Evolutionary conservation across 768 basidiomycete species (phyloP), one percentile per base, ranked within the genome.

Genomic region (Mycena leptocephala): DNA sequence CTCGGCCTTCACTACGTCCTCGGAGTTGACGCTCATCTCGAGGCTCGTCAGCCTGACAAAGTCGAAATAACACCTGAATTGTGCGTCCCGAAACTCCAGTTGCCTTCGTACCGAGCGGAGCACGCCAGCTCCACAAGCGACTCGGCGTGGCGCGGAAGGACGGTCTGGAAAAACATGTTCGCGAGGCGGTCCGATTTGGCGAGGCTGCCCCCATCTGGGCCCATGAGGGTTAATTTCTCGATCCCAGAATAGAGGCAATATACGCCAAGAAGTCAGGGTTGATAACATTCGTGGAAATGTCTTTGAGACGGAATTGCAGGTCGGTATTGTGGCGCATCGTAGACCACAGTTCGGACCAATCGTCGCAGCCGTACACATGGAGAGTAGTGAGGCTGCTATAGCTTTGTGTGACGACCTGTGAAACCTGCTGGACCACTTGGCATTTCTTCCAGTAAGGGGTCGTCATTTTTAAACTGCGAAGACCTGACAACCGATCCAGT

Each of bases 1-100:
- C 14, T 46, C 30, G 14, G 33, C 39, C 2, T 26, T 18, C 26
- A 3, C 5, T 28, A 48, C 28, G 39, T 48, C 28, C 28, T 14
- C 63, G 18, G 16, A 18, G 30, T 65, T 65, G 7, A 65, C 39
- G 26, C 35, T 39, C 53, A 69, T 43, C 33, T 30, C 35, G 14
- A 69, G 39, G 24, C 5, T 69, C 18, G 18, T 26, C 13, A 58
- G 24, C 53, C 53, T 28, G n/a, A 28, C 20, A 69, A 32, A 11
- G 41, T n/a, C 22, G 39, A 43, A 26, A 69, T 24, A 2, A n/a
- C 4, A 20, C 58, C 37, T 4, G 24, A 4, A 22, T 69, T 69
- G 28, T 58, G 67, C 2, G 33, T 20, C 26, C 67, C 67, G n/a
- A 69, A 56, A 10, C 67, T 58, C 67, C 67, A 69, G 16, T 37